Evolutionary conservation across 1,284 basidiomycete species (phyloP).

Genomic region (Ustilago trichophora): DNA sequence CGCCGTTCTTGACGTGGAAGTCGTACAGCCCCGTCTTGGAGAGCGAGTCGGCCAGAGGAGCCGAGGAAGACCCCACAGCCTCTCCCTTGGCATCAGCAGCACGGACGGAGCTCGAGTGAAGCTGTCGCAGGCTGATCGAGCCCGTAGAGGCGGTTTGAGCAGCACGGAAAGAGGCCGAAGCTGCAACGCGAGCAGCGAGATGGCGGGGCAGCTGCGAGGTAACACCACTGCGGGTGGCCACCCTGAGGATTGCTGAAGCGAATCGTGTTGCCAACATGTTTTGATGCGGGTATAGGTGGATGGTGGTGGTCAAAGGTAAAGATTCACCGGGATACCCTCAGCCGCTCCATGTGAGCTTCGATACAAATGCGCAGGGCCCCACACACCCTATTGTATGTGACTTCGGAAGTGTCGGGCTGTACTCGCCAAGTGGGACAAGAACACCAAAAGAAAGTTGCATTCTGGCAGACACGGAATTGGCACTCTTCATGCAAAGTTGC

Average conservation of each 20-base stretch:
- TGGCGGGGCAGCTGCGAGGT: slow-evolving; percentile 18
- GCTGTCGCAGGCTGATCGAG: slow-evolving; percentile 5
- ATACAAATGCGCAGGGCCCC: not conserved
- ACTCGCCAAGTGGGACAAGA: too few relatives aligned
- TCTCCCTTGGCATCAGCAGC: slow-evolving; percentile 26
- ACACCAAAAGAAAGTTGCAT: too few relatives aligned
- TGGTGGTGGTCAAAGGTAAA: slow-evolving; percentile 11
- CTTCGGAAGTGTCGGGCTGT: not conserved
- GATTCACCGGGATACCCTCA: not conserved
- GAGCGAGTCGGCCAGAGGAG: slow-evolving; percentile 18
- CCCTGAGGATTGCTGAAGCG: slow-evolving; percentile 24
- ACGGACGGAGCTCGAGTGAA: slow-evolving; percentile 24
- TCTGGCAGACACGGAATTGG: too few relatives aligned
- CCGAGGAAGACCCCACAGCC: slow-evolving; percentile 24
- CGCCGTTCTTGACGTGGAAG: slow-evolving; percentile 84
- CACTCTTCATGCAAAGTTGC: slow-evolving; percentile 7
- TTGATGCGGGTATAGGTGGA: not conserved
- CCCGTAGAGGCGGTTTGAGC: not conserved
- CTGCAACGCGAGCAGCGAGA: slow-evolving; percentile 16
- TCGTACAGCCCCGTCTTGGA: slow-evolving; percentile 82
- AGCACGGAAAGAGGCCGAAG: slow-evolving; percentile 3
- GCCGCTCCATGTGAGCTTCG: slow-evolving; percentile 1
- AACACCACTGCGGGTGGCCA: slow-evolving; percentile 13
- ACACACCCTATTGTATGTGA: too few relatives aligned
- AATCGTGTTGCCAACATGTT: slow-evolving; percentile 28